These are phyloP conservation scores for Taphrina deformans DNA, from an alignment of 1,139 yeast species.

Conservation along the genomic window DNA sequence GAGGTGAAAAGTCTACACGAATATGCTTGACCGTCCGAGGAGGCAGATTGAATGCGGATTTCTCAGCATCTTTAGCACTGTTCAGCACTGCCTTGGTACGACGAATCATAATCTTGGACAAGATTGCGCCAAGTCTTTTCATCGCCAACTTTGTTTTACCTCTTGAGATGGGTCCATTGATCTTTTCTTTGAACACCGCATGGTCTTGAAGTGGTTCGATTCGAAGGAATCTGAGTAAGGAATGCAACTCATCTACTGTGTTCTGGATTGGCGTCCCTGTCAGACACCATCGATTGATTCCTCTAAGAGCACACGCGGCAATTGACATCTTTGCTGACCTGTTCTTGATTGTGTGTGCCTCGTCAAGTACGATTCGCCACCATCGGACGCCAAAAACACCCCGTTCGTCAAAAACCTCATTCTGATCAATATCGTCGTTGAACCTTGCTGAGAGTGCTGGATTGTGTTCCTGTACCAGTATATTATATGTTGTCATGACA, in stretches of 20 bases:
- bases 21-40: constrained; percentile 69
- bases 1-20: constrained; percentile 61
- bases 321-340: constrained; percentile 76
- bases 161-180: constrained; percentile 77
- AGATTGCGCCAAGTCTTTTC: constrained; percentile 74
- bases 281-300: constrained; percentile 67
- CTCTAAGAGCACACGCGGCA: constrained; percentile 64
- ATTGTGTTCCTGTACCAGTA: constrained; percentile 44
- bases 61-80: constrained; percentile 61
- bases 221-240: constrained; percentile 69
- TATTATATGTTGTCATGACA: constrained; percentile 60
- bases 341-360: constrained; percentile 88
- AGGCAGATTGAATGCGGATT: constrained; percentile 71
- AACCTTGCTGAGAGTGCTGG: constrained; percentile 52
- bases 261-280: constrained; percentile 95
- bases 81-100: constrained; percentile 65
- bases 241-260: constrained; percentile 77
- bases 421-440: constrained; percentile 2
- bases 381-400: constrained; percentile 75
- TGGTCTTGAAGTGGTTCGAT: constrained; percentile 86
- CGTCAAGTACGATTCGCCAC: constrained; percentile 84
- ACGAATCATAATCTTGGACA: constrained; percentile 77
- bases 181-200: constrained; percentile 81
- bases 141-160: constrained; percentile 66
- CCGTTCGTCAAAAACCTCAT: constrained; percentile 38